Base-by-base conservation (phyloP, 2,329 filamentous ascomycete genomes). In the Trichothecium sympodiale region DNA sequence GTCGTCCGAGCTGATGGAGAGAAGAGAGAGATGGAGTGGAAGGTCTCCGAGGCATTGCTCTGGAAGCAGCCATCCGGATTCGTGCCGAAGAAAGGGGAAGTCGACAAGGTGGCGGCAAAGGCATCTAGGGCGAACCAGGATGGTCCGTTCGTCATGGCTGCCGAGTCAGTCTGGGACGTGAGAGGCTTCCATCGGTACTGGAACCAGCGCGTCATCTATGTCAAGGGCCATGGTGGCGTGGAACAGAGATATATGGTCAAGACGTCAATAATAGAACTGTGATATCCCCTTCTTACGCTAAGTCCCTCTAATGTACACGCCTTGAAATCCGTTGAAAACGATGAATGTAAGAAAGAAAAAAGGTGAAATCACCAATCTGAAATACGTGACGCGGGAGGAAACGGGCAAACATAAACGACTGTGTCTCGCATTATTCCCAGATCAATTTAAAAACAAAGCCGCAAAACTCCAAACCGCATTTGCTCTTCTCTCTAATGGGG, bases 381-480 rank as follows among this genome's bases (percentile, higher is more conserved):
- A 25, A 25, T 25, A 10, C 6, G 20, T 10, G 10, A 25, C n/a
- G n/a, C n/a, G n/a, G 10, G 20, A 10, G 20, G 10, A 25, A 10
- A 25, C 6, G 20, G 20, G 20, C 6, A 6, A 10, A 6, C 20
- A 10, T 25, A 25, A 25, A 25, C 20, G 20, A 25, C 10, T 25
- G 20, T 25, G 20, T 25, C 20, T 25, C 53, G 53, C 62, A 65
- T 64, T 64, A 63, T 52, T 56, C 54, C 60, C 54, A 54, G 48
- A 54, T 55, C 46, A 54, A 38, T 33, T 33, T 20, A 18, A 49
- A 52, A 55, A 54, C 48, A 58, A 63, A 54, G 45, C 56, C 60
- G 56, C 55, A 44, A 39, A 66, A 67, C 63, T 67, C 63, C 63
- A 51, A 52, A 61, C 61, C 61, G 55, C 57, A 61, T 57, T 57